A percentile compares a stretch with the other conserved stretches of the same genome.
These are phyloP conservation scores for Drechslerella dactyloides DNA, from an alignment of 2,329 filamentous ascomycete genomes.

Conservation along the genomic window DNA sequence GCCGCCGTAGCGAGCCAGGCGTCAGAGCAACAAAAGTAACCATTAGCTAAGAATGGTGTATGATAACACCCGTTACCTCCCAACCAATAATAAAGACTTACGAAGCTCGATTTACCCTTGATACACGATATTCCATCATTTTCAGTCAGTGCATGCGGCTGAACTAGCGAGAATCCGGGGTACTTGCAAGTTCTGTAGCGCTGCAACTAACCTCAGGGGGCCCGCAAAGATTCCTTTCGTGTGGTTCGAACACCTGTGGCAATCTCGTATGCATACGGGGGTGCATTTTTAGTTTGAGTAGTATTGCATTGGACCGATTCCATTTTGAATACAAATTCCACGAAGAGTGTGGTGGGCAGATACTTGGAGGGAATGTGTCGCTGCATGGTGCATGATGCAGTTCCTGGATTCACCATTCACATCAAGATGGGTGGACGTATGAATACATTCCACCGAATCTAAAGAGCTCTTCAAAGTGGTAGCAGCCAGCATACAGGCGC, in stretches of 20 bases:
- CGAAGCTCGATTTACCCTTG: no score
- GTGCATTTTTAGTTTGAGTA: background rate
- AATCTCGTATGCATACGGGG: no score
- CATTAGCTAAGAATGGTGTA: no score
- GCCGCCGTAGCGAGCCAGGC: no score
- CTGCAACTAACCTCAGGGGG: background rate
- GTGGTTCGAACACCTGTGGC: background rate
- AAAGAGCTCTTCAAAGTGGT: background rate
- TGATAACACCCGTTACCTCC: no score
- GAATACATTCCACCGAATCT: background rate
- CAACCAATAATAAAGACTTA: no score
- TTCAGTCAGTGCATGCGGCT: slow-evolving; percentile 3
- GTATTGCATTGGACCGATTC: background rate
- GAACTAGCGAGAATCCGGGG: slow-evolving; percentile 8
- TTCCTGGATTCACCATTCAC: background rate
- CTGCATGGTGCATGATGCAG: slow-evolving; percentile 6
- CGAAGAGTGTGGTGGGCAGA: background rate
- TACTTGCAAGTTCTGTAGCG: background rate
- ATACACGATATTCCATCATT: background rate
- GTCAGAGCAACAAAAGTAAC: no score
- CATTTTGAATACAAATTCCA: background rate
- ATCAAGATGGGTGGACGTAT: background rate
- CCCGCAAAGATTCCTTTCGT: background rate
- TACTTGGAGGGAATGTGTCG: background rate
- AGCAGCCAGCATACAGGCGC: no score